These are phyloP conservation scores for Penicillium silybi DNA, from an alignment of 495 filamentous ascomycete species.

Conservation along the genomic window DNA sequence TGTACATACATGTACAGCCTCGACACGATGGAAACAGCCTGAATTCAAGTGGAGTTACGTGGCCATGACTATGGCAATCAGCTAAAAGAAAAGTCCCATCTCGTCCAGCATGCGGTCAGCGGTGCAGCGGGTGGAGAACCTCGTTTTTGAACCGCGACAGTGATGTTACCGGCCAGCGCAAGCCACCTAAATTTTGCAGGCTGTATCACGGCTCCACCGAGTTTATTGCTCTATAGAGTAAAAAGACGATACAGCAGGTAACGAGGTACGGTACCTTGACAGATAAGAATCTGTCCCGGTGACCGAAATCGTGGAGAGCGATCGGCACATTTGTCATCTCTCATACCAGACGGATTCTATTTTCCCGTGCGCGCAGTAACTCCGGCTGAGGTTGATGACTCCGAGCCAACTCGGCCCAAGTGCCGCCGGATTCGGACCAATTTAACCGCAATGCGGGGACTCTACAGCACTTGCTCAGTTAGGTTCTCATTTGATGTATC, in stretches of 20 bases:
- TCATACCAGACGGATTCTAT: constrained; percentile 41
- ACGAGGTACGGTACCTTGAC: constrained; percentile 3
- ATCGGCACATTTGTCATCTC: constrained; percentile 44
- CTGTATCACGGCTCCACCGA: constrained; percentile 3
- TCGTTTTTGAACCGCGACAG: neutral
- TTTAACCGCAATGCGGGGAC: constrained; percentile 12
- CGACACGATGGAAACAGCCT: constrained; percentile 3
- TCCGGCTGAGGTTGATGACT: constrained; percentile 11
- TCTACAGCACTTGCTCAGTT: neutral
- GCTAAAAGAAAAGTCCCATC: neutral
- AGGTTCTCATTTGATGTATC: neutral
- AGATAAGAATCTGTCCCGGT: constrained; percentile 25
- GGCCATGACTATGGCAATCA: neutral
- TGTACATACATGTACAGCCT: neutral
- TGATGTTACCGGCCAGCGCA: neutral
- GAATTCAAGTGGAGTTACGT: constrained; percentile 2
- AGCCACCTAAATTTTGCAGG: constrained; percentile 1
- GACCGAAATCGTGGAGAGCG: constrained; percentile 36
- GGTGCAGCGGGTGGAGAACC: neutral
- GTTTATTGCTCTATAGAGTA: neutral
- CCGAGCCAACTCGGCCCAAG: constrained; percentile 17
- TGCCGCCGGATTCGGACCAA: constrained; percentile 22
- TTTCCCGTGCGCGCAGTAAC: constrained; percentile 31
- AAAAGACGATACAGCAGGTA: neutral
- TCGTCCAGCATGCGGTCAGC: neutral